Evolutionary conservation across 495 filamentous ascomycete genomes (phyloP).

Genomic region (Daldinia bambusicola): DNA sequence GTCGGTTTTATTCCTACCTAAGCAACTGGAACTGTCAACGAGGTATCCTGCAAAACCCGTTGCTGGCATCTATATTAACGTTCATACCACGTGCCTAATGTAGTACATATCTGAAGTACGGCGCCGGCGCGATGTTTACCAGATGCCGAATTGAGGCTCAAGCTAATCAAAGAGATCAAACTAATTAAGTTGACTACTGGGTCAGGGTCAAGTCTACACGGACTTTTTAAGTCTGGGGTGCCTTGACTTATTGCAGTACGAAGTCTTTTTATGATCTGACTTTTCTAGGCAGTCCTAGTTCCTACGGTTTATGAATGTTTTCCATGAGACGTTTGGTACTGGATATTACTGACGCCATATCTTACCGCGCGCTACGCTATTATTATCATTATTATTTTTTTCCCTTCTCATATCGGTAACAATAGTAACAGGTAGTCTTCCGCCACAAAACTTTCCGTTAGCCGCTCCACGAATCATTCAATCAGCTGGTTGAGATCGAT

Average conservation of each 20-base stretch:
- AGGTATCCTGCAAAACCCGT: background rate
- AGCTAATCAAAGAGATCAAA: slow-evolving; percentile 24
- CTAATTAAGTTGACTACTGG: background rate
- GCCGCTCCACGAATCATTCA: slow-evolving; percentile 29
- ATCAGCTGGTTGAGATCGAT: slow-evolving; percentile 33
- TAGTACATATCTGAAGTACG: background rate
- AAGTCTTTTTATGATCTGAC: slow-evolving; percentile 8
- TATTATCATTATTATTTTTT: background rate
- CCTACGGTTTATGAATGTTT: slow-evolving; percentile 7
- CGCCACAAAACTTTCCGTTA: slow-evolving; percentile 25
- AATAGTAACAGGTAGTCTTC: slow-evolving; percentile 11
- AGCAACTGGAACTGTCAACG: background rate
- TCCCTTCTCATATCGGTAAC: no score
- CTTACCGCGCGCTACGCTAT: slow-evolving; percentile 33
- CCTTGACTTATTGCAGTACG: background rate
- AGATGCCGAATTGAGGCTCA: slow-evolving; percentile 24
- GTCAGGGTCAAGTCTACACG: slow-evolving; percentile 27
- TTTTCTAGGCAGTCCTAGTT: no score
- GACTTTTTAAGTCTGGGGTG: slow-evolving; percentile 5
- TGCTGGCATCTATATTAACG: background rate
- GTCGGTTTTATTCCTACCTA: background rate
- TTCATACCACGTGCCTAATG: background rate
- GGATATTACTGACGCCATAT: slow-evolving; percentile 7
- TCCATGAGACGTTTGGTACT: background rate
- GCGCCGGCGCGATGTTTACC: slow-evolving; percentile 1